Conservation (phyloP, 208 protist genomes). For the Angomonas deanei region DNA sequence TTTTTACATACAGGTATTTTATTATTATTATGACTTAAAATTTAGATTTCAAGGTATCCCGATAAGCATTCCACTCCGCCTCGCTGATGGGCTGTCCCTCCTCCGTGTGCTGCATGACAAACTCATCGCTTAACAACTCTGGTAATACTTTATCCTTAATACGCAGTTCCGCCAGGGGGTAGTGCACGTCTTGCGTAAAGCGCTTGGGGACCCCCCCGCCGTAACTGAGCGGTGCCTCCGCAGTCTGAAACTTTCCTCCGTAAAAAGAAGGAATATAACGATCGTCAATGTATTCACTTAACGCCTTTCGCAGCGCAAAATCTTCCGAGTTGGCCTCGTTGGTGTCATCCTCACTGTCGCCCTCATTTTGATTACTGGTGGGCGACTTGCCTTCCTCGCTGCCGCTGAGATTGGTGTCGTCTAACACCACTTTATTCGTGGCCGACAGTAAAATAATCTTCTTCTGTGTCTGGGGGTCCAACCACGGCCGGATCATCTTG, state of each 20-base stretch:
- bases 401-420: constrained; percentile 16
- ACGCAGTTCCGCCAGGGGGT: constrained; percentile 13
- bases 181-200: constrained; percentile 18
- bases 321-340: constrained; percentile 2
- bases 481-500: constrained; percentile 44
- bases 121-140: constrained; percentile 35
- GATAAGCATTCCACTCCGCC: constrained; percentile 27
- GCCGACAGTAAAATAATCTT: constrained; percentile 48
- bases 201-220: constrained; percentile 19
- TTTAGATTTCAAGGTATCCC: neutral
- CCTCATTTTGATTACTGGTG: constrained; percentile 11
- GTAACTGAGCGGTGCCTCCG: constrained; percentile 30
- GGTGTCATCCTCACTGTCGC: constrained; percentile 29
- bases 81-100: constrained; percentile 20
- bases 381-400: constrained; percentile 5
- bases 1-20: neutral
- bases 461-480: constrained; percentile 54
- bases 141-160: constrained; percentile 28
- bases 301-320: constrained; percentile 30
- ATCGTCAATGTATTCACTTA: constrained; percentile 33
- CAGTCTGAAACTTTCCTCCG: constrained; percentile 22
- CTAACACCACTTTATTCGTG: constrained; percentile 30
- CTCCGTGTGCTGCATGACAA: constrained; percentile 23
- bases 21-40: neutral
- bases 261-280: constrained; percentile 46